A percentile compares a stretch with the other conserved stretches of the same genome.
These are phyloP conservation scores for Astraeus odoratus DNA, from an alignment of 768 basidiomycete genomes.

Conservation along the genomic window DNA sequence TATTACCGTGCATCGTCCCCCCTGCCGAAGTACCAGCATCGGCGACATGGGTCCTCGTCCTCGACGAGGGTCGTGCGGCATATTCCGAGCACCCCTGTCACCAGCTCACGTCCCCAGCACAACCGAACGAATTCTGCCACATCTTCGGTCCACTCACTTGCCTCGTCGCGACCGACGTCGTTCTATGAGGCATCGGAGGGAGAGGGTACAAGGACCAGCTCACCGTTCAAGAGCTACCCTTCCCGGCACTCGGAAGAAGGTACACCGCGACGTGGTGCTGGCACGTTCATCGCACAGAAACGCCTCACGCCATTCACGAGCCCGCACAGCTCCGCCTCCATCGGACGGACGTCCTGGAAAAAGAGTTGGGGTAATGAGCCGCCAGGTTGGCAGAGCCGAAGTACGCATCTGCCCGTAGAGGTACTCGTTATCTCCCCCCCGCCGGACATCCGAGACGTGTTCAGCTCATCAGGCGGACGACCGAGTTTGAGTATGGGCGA, in stretches of 20 bases:
- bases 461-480: constrained; percentile 42
- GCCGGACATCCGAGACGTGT: constrained; percentile 64
- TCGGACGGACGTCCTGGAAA: constrained; percentile 78
- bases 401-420: constrained; percentile 64
- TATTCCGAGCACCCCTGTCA: constrained; percentile 33
- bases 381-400: constrained; percentile 72
- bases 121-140: constrained; percentile 68
- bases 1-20: constrained; percentile 67
- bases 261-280: constrained; percentile 33
- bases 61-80: constrained; percentile 78
- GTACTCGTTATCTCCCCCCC: constrained; percentile 64
- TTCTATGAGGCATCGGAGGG: constrained; percentile 70
- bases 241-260: constrained; percentile 45
- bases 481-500: constrained; percentile 56
- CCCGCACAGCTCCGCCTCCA: constrained; percentile 39
- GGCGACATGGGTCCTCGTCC: constrained; percentile 72
- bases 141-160: constrained; percentile 69
- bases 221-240: constrained; percentile 50
- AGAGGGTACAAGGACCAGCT: constrained; percentile 55
- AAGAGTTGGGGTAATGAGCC: constrained; percentile 86
- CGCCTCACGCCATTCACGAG: constrained; percentile 66
- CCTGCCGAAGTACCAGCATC: constrained; percentile 66
- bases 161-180: constrained; percentile 72
- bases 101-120: constrained; percentile 42
- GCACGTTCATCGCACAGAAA: constrained; percentile 80